These are phyloP conservation scores for Pseudopyrenochaeta lycopersici DNA, from an alignment of 2,329 filamentous ascomycete genomes.

Conservation along the genomic window DNA sequence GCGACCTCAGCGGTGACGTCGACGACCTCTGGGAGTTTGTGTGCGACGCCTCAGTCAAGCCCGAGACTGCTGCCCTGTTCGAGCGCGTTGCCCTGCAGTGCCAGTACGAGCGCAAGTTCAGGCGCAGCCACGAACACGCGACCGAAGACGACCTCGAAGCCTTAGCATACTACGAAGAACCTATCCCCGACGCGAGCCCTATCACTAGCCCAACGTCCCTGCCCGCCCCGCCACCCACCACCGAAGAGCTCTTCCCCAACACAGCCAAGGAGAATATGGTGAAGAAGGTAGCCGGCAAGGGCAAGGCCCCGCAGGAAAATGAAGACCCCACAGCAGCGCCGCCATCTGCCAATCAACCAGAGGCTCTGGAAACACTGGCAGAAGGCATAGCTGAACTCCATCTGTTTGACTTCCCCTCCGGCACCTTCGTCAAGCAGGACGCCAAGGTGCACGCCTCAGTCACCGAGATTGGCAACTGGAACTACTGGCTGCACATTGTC, in stretches of 20 bases:
- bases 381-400: conserved; percentile 86
- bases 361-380: conserved; percentile 75
- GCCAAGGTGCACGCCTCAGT: conserved; percentile 78
- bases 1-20: conserved; percentile 89
- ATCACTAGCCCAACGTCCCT: conserved; percentile 59
- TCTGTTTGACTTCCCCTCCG: conserved; percentile 88
- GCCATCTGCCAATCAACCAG: conserved; percentile 68
- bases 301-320: conserved; percentile 37
- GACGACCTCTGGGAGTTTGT: conserved; percentile 99
- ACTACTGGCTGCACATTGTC: conserved; percentile 92
- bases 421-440: conserved; percentile 85
- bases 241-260: conserved; percentile 48
- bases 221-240: conserved; percentile 37
- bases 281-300: conserved; percentile 49
- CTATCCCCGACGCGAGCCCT: conserved; percentile 69
- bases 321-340: conserved; percentile 66
- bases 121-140: conserved; percentile 79
- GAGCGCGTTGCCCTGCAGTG: conserved; percentile 86
- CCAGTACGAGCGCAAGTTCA: conserved; percentile 97
- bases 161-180: conserved; percentile 78
- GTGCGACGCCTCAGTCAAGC: conserved; percentile 77
- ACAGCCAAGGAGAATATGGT: conserved; percentile 53
- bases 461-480: conserved; percentile 87
- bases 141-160: conserved; percentile 81
- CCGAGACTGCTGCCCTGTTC: conserved; percentile 80